Base-by-base conservation (phyloP, 805 yeast genomes). In the Metschnikowia amazonensis region DNA sequence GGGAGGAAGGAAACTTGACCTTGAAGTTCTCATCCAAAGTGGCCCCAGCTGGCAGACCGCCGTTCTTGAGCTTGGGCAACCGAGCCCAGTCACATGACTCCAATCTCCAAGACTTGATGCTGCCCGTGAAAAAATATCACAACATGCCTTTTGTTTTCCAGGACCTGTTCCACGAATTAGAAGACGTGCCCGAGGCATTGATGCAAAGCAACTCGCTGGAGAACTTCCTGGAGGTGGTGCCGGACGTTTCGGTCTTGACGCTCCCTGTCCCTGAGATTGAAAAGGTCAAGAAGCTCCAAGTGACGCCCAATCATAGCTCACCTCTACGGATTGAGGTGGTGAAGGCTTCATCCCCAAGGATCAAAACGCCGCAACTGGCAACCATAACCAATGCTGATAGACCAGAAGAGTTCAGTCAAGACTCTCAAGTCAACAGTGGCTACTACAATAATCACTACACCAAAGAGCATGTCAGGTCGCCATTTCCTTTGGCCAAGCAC, bases 371-470 rank as follows among this genome's bases (percentile, higher is more conserved):
- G 7, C 36, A 16, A n/a, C 25, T 16, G 13, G 56, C 48, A 16
- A 43, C 49, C 33, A 31, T 46, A 30, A 17, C 13, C 14, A 31
- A 27, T 5, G 21, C 36, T 5, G 42, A 46, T 29, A 13, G 47
- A 7, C 36, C 35, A 2, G 42, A 52, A 57, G 41, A 41, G 9
- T 20, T 16, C 13, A 24, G 23, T n/a, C 31, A 36, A 13, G 42
- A 45, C 31, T 25, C 49, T n/a, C 40, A 36, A 0, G 40, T 47
- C n/a, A 33, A 32, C 18, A 31, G 34, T 7, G 58, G 53, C 21
- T 48, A 58, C 34, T 73, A 61, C 60, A 69, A 66, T 33, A 76
- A 76, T 48, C 81, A 77, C 50, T 75, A 75, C 55, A 65, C 65
- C 40, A 75, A 72, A 45, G 72, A 84, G 59, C 72, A 69, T n/a